Evolutionary conservation across 768 basidiomycete species (phyloP), one percentile per base, ranked within the genome.

Genomic region (Mycena belliarum): DNA sequence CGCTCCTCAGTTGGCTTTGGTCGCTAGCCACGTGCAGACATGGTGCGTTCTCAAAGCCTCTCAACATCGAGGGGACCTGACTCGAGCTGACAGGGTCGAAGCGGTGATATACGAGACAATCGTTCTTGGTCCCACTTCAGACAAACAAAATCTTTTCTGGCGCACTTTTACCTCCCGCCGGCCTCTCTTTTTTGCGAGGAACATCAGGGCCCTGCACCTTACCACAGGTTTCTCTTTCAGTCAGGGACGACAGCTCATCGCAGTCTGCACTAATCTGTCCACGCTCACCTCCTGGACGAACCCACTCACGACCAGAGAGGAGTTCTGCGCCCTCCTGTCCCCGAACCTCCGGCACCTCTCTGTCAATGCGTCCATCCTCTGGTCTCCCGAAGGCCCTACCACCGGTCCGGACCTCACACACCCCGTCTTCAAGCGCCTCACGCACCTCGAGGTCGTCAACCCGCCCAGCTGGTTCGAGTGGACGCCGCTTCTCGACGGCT

Each of bases 81-180:
- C 12, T 8, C 38, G 21, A 42, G n/a, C 32, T 7, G 4, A 24
- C 49, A 75, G 74, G 73, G 65, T 71, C 37, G 74, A 75, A 64
- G 57, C 68, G 6, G 48, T 73, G 23, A 68, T 72, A n/a, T 73
- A 75, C 46, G 67, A 69, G 42, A 72, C 65, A 14, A 64, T 75
- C 21, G 65, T 72, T 5, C 64, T 74, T 4, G 67, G 69, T 23
- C 25, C 62, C 20, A 64, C 64, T 16, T 37, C 61, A 15, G 4
- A 16, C 3, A 64, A 55, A 11, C 63, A 65, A 12, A 50, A 63
- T 7, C 59, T 68, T 33, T 73, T 74, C 60, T 52, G 70, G 33
- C 63, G 65, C 12, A 75, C 73, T 2, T 63, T 75, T 54, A 50
- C 63, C 26, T 63, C 66, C 1, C 62, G 69, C 6, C 69, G 72